Evolutionary conservation across 1,139 yeast genomes (phyloP), one percentile per base, ranked within the genome.

Genomic region (Debaryomyces sp.): DNA sequence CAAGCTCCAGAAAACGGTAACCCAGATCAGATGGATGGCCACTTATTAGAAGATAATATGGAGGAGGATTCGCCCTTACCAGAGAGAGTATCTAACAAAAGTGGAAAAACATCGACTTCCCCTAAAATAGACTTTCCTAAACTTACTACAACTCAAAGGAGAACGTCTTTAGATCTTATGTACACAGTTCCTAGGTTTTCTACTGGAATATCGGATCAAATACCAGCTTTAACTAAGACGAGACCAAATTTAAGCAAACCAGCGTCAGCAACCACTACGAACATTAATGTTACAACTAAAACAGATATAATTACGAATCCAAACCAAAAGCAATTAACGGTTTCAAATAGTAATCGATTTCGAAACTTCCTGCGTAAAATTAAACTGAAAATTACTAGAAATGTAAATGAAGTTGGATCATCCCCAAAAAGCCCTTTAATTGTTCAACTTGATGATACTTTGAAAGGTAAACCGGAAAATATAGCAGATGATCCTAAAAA

Each of bases 121-220:
- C 34, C 40, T 29, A 49, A 49, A 43, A 15, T 30, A n/a, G 59
- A 49, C 24, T 49, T 65, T 52, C 70, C 72, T 3, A 54, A 51
- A 34, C 50, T 63, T 42, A 60, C 68, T 4, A 59, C 52, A 27
- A 57, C 54, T 7, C 64, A 67, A 47, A 54, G 74, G 35, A 51
- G 73, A 40, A 54, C 63, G 54, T 70, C 77, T 1, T 53, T 71
- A n/a, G 73, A 68, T 23, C 57, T 71, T 41, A 67, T 70, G 60
- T 64, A 61, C 30, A 43, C 44, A 24, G 34, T 26, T 23, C 38
- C 47, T 15, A 49, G 38, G 9, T 5, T 30, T 21, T 8, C 33
- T 5, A 6, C 5, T 9, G 26, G 22, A 15, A 21, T 12, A 12
- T 26, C 47, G 1, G 57, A 3, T 48, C 49, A 40, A 60, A 65